Percentiles rank a stretch among this genome's conserved stretches.
These are phyloP conservation scores for Solanum hybrid DNA, from an alignment of 305 asterid species.

Conservation along the genomic window DNA sequence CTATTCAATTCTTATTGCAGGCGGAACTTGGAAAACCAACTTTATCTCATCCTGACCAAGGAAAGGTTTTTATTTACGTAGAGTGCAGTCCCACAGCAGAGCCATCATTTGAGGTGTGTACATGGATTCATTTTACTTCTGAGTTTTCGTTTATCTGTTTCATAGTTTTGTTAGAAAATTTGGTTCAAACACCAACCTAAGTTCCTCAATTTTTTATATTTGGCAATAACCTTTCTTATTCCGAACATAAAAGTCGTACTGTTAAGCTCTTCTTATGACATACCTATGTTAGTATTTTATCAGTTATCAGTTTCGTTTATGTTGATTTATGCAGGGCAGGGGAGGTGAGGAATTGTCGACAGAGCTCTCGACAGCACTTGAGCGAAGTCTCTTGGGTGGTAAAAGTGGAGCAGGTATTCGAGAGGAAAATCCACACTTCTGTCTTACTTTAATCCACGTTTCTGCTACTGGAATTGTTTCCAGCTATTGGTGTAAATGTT, in stretches of 20 bases:
- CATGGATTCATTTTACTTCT: neutral
- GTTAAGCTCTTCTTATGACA: neutral
- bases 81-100: conserved; percentile 93
- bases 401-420: conserved; percentile 79
- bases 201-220: neutral
- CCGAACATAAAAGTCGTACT: neutral
- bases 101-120: conserved; percentile 63
- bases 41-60: conserved; percentile 61
- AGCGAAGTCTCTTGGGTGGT: conserved; percentile 76
- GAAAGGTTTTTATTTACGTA: conserved; percentile 62
- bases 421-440: neutral
- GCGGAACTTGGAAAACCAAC: conserved; percentile 89
- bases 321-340: conserved; percentile 51
- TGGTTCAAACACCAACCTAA: neutral
- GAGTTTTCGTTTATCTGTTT: neutral
- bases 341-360: conserved; percentile 78
- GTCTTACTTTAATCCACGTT: neutral
- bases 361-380: conserved; percentile 78
- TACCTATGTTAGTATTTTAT: neutral
- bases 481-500: neutral
- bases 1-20: conserved; percentile 26
- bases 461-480: neutral
- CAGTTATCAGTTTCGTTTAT: neutral
- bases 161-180: neutral
- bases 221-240: neutral